Percentiles rank a stretch among this genome's conserved stretches.
phyloP scores from a whole-genome alignment of 2,329 filamentous ascomycete genomes.

The Karstenula rhodostoma region DNA sequence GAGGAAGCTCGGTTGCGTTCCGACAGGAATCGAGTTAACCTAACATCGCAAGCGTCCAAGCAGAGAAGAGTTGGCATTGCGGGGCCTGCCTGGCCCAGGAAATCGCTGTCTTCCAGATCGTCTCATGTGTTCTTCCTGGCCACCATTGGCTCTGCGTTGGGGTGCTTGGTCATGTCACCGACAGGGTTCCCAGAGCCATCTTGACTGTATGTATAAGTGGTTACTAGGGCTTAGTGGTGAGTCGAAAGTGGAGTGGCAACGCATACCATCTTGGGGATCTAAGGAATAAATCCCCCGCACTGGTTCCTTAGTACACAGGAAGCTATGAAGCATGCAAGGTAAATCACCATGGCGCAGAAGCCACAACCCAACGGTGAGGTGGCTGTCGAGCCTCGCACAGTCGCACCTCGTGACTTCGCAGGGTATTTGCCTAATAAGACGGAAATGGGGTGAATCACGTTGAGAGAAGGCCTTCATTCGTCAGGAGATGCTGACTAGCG shows the following conservation, averaged over 20 bases:
- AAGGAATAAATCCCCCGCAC: neutral
- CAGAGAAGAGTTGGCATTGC: neutral
- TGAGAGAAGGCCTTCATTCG: conserved; percentile 1
- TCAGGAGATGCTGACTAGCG: conserved; percentile 6
- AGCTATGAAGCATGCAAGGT: conserved; percentile 6
- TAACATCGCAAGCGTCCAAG: conserved; percentile 1
- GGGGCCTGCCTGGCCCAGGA: conserved; percentile 7
- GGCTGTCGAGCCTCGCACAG: conserved; percentile 4
- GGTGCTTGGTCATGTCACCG: neutral
- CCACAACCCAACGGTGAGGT: neutral
- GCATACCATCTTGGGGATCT: neutral
- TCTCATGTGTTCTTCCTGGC: neutral
- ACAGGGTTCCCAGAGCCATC: neutral
- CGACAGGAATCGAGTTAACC: neutral
- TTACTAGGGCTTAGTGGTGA: conserved; percentile 1
- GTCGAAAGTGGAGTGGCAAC: neutral
- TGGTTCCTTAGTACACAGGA: conserved; percentile 3
- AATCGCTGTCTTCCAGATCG: neutral
- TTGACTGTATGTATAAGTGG: neutral
- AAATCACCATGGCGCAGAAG: neutral
- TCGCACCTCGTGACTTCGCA: neutral
- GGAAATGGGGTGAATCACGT: neutral
- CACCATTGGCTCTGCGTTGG: neutral
- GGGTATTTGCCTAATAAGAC: neutral
- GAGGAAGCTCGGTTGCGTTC: conserved; percentile 1